phyloP scores from a whole-genome alignment of 495 filamentous ascomycete genomes.

The Talaromyces adpressus region DNA sequence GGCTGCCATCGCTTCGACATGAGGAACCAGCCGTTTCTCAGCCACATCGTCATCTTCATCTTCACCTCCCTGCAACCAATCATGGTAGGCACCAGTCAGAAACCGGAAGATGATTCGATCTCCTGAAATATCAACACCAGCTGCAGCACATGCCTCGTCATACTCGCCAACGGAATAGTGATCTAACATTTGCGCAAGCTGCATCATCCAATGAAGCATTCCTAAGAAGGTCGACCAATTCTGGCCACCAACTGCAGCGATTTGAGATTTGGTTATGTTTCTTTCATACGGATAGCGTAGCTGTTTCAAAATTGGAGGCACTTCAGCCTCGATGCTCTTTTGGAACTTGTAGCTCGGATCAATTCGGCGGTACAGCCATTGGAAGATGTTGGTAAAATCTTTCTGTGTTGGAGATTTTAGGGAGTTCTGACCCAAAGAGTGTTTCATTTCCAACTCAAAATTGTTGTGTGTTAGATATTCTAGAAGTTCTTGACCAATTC shows the following conservation, averaged over 20 bases:
- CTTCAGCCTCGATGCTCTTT: conserved; percentile 89
- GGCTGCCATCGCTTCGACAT: conserved; percentile 80
- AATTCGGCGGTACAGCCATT: conserved; percentile 93
- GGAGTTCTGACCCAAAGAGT: conserved; percentile 78
- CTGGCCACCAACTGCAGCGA: conserved; percentile 86
- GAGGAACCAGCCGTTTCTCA: conserved; percentile 65
- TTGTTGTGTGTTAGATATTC: conserved; percentile 87
- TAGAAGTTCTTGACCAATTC: conserved; percentile 80
- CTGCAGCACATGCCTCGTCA: conserved; percentile 81
- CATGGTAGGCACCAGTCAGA: conserved; percentile 77
- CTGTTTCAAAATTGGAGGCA: conserved; percentile 83
- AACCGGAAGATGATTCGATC: conserved; percentile 94
- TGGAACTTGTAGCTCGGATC: conserved; percentile 88
- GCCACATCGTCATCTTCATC: conserved; percentile 80
- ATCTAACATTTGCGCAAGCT: conserved; percentile 86
- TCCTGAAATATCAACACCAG: conserved; percentile 75
- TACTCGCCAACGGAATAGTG: conserved; percentile 66
- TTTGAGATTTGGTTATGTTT: conserved; percentile 89
- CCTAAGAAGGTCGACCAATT: conserved; percentile 95
- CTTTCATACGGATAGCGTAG: conserved; percentile 91
- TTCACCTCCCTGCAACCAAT: conserved; percentile 76
- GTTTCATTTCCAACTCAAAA: conserved; percentile 96
- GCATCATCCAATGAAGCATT: conserved; percentile 98
- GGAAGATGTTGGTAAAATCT: conserved; percentile 94
- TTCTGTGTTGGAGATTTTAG: conserved; percentile 94